A percentile compares a stretch with the other conserved stretches of the same genome.
Conservation (phyloP, 2,329 filamentous ascomycete genomes). For the Botrytis porri region DNA sequence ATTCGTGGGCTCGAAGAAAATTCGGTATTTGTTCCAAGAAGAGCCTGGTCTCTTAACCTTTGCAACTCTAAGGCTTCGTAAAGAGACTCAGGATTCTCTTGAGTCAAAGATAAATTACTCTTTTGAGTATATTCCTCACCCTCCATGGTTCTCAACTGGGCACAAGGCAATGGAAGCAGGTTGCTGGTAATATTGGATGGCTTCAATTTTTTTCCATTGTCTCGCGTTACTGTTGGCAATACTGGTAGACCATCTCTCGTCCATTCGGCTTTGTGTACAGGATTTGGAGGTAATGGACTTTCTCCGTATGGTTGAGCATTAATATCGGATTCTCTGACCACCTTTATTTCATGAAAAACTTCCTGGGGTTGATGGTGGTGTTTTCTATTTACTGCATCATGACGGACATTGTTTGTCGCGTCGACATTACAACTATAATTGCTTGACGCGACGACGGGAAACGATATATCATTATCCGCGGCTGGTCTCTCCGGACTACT, state of each 20-base stretch:
- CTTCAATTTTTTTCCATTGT: not conserved
- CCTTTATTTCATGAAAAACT: not conserved
- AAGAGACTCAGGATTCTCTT: conserved; percentile 33
- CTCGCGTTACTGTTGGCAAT: not conserved
- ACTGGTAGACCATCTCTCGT: not conserved
- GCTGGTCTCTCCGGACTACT: not conserved
- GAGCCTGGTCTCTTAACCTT: conserved; percentile 12
- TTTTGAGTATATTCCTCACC: conserved; percentile 27
- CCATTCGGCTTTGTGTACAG: not conserved
- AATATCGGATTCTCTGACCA: not conserved
- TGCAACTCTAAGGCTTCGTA: conserved; percentile 30
- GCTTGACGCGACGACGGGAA: conserved; percentile 1
- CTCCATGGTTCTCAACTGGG: conserved; percentile 3
- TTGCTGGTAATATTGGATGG: not conserved
- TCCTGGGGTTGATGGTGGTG: not conserved
- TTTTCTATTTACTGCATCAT: not conserved
- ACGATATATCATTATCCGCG: not conserved
- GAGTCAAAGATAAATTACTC: conserved; percentile 34
- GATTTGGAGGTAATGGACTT: not conserved
- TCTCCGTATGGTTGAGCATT: not conserved
- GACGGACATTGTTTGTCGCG: not conserved
- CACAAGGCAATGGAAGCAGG: not conserved
- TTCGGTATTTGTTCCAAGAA: conserved; percentile 6
- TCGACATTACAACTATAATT: not conserved
- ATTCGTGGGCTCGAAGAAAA: not conserved